Conservation (phyloP, 2,329 filamentous ascomycete genomes). For the Metarhizium anisopliae region DNA sequence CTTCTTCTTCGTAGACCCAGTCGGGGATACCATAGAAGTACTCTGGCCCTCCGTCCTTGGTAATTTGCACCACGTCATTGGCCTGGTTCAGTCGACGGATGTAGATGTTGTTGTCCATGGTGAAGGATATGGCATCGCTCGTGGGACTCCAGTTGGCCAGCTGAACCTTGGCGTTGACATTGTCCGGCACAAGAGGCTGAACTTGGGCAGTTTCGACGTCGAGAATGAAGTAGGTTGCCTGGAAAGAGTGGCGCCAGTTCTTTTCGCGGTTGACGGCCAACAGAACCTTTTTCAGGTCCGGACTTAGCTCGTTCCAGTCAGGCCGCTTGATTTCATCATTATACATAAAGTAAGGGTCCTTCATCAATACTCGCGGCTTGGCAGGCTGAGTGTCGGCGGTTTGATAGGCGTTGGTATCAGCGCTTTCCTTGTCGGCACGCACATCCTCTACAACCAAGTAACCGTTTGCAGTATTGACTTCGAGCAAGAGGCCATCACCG, state of each 20-base stretch:
- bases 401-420: conserved; percentile 21
- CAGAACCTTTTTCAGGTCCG: conserved; percentile 77
- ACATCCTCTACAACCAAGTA: conserved; percentile 87
- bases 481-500: conserved; percentile 78
- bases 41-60: conserved; percentile 75
- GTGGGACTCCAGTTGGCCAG: conserved; percentile 83
- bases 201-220: conserved; percentile 74
- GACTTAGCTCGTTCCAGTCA: conserved; percentile 61
- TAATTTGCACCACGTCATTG: conserved; percentile 60
- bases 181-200: conserved; percentile 65
- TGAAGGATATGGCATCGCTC: conserved; percentile 83
- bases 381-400: conserved; percentile 23
- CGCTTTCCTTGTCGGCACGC: conserved; percentile 32
- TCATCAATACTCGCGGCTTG: conserved; percentile 65
- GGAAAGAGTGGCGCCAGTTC: conserved; percentile 88
- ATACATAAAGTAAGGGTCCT: conserved; percentile 52
- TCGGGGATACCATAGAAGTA: conserved; percentile 95
- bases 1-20: conserved; percentile 79
- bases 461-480: conserved; percentile 58
- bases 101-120: conserved; percentile 82
- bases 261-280: conserved; percentile 62
- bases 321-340: conserved; percentile 47
- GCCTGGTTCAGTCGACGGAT: conserved; percentile 52
- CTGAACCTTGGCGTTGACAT: conserved; percentile 61
- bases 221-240: conserved; percentile 82